These are phyloP conservation scores for Pelargonium citronellum DNA, from an alignment of 441 rosid genomes.

Conservation along the genomic window DNA sequence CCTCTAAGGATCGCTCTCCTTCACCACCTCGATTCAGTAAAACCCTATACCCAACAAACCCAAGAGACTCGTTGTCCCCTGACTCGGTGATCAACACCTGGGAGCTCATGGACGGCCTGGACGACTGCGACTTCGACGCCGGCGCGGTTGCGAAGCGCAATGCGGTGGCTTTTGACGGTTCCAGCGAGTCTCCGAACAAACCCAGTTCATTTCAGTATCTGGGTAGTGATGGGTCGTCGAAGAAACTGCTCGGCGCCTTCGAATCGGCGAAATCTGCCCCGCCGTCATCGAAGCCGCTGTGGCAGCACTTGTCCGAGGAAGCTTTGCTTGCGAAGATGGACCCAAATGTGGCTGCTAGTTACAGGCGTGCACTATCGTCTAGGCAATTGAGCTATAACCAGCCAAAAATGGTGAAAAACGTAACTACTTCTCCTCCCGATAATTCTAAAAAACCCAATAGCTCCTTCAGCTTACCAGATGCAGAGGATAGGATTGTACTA, in stretches of 20 bases:
- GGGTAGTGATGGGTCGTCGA: conserved; percentile 27
- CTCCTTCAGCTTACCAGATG: conserved; percentile 16
- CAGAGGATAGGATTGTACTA: conserved; percentile 44
- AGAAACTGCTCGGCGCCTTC: conserved; percentile 32
- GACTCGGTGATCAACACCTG: conserved; percentile 88
- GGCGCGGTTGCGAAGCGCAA: conserved; percentile 24
- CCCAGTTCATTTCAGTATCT: conserved; percentile 28
- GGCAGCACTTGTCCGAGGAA: conserved; percentile 92
- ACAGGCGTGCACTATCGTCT: conserved; percentile 71
- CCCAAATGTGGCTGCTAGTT: conserved; percentile 66
- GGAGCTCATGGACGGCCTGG: conserved; percentile 97
- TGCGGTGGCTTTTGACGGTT: conserved; percentile 19
- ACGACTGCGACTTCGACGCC: conserved; percentile 37
- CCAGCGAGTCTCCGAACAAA: conserved; percentile 22
- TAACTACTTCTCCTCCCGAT: conserved; percentile 27
- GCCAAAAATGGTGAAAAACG: conserved; percentile 21
- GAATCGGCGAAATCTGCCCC: conserved; percentile 37
- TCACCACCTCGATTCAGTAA: neutral
- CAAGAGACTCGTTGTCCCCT: conserved; percentile 43
- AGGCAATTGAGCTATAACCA: conserved; percentile 42
- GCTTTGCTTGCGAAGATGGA: conserved; percentile 69
- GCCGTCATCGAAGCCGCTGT: conserved; percentile 56
- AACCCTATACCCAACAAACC: conserved; percentile 16
- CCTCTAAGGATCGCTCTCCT: conserved; percentile 21
- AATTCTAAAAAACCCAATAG: conserved; percentile 21